Base-by-base conservation (phyloP, 148 eudicot species). In the Cornus florida region DNA sequence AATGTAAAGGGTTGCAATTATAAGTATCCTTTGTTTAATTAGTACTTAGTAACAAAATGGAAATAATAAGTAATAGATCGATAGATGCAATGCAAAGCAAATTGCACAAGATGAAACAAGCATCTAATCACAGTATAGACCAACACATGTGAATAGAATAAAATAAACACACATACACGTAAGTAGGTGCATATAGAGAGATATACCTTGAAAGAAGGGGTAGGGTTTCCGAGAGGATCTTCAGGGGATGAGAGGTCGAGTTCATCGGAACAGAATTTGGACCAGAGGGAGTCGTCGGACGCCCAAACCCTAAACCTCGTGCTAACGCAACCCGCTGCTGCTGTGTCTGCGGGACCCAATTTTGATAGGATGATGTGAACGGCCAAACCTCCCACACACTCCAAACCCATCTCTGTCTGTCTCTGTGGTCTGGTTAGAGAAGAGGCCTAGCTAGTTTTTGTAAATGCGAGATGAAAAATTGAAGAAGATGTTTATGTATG, bases 251-350 rank as follows among this genome's bases (percentile, higher is more conserved):
- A 74, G 38, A 95, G 86, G 62, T 80, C 38, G 41, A 95, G 94
- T 24, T 95, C 90, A 0, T 77, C 75, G 56, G 82, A 82, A 59
- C 89, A 89, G 75, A 90, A 88, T 64, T 71, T 65, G 48, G 96
- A 78, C 98, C 98, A 95, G 9, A 90, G 80, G 7, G 82, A 76
- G 31, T 89, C 92, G 19, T 93, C 97, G 71, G 91, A 88, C 8
- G 92, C 90, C 89, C 84, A 93, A 74, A 38, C 84, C 10, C 78
- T 82, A 69, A 86, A 89, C 28, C 70, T 81, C 35, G 74, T 86
- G 78, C 79, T 86, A 20, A 90, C 82, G 71, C 97, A 91, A 8
- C 80, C 85, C 16, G 84, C 80, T 9, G 70, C 64, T 8, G 94
- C 94, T 19, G 82, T 83, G 32, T 88, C 92, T 22, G 65, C 48